These are phyloP conservation scores for Physcomitrium patens DNA, from an alignment of 225 moss, liverwort and hornwort genomes.

Conservation along the genomic window DNA sequence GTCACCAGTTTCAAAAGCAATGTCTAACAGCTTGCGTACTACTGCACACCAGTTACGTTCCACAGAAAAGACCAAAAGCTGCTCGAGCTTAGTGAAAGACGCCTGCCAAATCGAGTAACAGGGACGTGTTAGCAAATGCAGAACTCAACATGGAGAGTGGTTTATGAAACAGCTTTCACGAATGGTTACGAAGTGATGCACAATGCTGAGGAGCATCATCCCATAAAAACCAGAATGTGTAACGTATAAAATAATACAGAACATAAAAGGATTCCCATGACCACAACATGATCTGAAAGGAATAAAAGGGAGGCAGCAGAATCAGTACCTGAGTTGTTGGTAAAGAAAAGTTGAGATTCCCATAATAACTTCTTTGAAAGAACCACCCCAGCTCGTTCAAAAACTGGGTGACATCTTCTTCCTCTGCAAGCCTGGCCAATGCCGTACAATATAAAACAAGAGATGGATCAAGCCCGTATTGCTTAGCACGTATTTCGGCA, in stretches of 20 bases:
- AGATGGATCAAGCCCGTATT: conserved; percentile 17
- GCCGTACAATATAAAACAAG: conserved; percentile 31
- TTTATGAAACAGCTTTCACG: too few species aligned
- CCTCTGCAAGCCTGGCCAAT: conserved; percentile 31
- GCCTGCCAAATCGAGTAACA: conserved; percentile 20
- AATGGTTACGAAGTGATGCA: too few species aligned
- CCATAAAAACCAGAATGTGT: too few species aligned
- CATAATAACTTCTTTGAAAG: conserved; percentile 46
- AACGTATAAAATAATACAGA: too few species aligned
- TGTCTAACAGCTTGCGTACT: conserved; percentile 72
- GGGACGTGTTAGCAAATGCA: not conserved
- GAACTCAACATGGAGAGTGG: not conserved
- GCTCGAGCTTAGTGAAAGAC: conserved; percentile 41
- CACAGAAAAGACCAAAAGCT: conserved; percentile 68
- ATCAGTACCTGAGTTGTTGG: conserved; percentile 11
- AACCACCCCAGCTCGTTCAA: conserved; percentile 72
- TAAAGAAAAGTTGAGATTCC: not conserved
- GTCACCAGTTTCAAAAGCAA: conserved; percentile 56
- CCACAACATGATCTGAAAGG: too few species aligned
- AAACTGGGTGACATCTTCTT: conserved; percentile 45
- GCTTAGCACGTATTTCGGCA: conserved; percentile 33
- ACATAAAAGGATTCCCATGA: too few species aligned
- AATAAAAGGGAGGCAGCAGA: not conserved
- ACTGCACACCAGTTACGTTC: conserved; percentile 90
- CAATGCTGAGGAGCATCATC: too few species aligned